phyloP scores from a whole-genome alignment of 495 filamentous ascomycete species.

The Aspergillus avenaceus region DNA sequence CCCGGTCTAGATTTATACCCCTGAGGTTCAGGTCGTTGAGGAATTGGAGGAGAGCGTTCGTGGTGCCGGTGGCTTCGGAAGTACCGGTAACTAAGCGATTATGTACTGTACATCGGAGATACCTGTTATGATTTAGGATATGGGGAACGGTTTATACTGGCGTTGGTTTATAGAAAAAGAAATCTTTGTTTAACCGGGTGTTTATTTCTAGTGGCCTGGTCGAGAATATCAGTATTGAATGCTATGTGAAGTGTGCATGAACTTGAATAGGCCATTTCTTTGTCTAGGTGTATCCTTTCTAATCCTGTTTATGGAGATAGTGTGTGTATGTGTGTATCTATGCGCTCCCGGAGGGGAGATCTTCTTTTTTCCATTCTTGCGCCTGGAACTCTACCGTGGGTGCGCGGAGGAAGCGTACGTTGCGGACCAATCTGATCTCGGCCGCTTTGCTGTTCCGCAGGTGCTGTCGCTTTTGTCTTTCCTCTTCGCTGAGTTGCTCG shows the following conservation, averaged over 20 bases:
- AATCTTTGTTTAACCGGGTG: not conserved
- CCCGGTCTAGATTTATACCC: constrained; percentile 68
- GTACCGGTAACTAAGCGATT: constrained; percentile 56
- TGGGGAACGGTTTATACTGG: not conserved
- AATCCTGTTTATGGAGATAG: not conserved
- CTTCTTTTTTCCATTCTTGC: constrained; percentile 33
- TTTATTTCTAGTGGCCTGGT: too few species aligned
- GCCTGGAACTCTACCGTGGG: constrained; percentile 46
- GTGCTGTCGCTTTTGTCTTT: constrained; percentile 59
- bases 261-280: too few species aligned
- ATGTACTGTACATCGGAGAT: not conserved
- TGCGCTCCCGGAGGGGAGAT: constrained; percentile 17
- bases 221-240: too few species aligned
- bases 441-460: constrained; percentile 69
- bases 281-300: not conserved
- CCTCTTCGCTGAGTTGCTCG: constrained; percentile 30
- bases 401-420: constrained; percentile 58
- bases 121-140: constrained; percentile 3
- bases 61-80: constrained; percentile 90
- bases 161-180: constrained; percentile 6
- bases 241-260: too few species aligned
- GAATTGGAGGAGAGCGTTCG: constrained; percentile 86
- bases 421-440: constrained; percentile 75
- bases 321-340: not conserved
- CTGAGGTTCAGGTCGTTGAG: constrained; percentile 81